Base-by-base conservation (phyloP, 2,329 filamentous ascomycete genomes). In the Sarocladium kiliense region DNA sequence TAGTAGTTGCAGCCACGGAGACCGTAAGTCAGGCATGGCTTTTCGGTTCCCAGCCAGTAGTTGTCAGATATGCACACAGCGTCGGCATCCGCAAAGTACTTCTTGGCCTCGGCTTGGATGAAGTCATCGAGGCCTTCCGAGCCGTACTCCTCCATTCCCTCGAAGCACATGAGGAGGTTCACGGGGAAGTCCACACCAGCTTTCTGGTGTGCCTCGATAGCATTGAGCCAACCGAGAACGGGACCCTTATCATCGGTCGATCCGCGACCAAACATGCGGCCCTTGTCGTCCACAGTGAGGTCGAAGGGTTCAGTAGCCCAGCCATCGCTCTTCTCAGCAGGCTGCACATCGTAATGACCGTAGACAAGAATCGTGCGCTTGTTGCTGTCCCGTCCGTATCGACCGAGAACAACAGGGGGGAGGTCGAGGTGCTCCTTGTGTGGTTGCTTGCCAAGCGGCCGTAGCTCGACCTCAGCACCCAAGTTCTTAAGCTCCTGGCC, bases 111-210 rank as follows among this genome's bases (percentile, higher is more conserved):
- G 47, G 83, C 86, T 62, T 88, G 81, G 74, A 99, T 97, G 62
- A 97, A 88, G 64, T 96, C 93, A 67, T 99, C 94, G 55, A 99
- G 81, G 36, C 94, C 94, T 70, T 97, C 93, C 0, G 92, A 97
- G 53, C 94, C 94, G 70, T 96, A 96, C 77, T 99, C 94, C 76
- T 99, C 94, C 94, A 99, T 99, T 50, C 94, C 94, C 79, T 99
- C 94, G 65, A 99, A 97, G 79, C 94, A 99, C 90, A 97, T 97
- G 61, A 99, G 84, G 62, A 99, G 80, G 77, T 99, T 99, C 67
- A 99, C 94, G 9, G 94, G 94, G 70, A 99, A 91, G 53, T 97
- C 93, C 45, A 97, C 79, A 56, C 90, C 90, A 34, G 92, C 91
- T 79, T 95, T 94, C 74, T 96, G 87, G 78, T 99, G 94, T 41